These are phyloP conservation scores for Wallacemonas sp. DNA, from an alignment of 208 protist genomes.

Conservation along the genomic window DNA sequence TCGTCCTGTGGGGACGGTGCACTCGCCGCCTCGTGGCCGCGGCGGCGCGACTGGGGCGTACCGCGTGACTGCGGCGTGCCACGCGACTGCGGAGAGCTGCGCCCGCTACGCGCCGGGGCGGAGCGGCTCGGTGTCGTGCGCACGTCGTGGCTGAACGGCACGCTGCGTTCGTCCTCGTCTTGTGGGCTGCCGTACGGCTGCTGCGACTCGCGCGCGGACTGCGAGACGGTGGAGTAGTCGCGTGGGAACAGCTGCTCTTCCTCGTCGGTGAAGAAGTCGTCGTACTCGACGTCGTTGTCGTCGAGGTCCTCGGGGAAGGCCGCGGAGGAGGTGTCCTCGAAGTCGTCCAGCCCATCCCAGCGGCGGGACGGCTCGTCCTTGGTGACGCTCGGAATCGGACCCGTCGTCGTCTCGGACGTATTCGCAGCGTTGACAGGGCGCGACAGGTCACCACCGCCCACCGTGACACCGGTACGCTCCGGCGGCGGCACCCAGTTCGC, in stretches of 20 bases:
- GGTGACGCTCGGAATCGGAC: slow-evolving; percentile 18
- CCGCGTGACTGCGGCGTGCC: neutral
- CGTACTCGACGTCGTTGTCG: slow-evolving; percentile 40
- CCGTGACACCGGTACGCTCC: slow-evolving; percentile 20
- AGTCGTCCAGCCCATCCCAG: slow-evolving; percentile 59
- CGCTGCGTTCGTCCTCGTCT: slow-evolving; percentile 24
- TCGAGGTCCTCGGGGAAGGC: slow-evolving; percentile 27
- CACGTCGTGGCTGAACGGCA: slow-evolving; percentile 16
- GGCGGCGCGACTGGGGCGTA: slow-evolving; percentile 17
- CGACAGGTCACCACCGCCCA: slow-evolving; percentile 5
- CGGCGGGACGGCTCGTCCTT: slow-evolving; percentile 27
- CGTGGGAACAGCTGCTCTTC: slow-evolving; percentile 44
- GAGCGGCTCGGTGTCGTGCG: neutral
- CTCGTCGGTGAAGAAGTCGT: slow-evolving; percentile 62
- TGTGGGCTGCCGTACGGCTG: slow-evolving; percentile 22
- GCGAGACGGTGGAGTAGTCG: neutral
- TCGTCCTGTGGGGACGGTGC: slow-evolving; percentile 4
- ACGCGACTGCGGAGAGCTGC: neutral
- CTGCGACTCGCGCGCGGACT: slow-evolving; percentile 10
- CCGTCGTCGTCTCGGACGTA: slow-evolving; percentile 21
- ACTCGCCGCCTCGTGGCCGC: neutral
- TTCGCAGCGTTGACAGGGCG: neutral
- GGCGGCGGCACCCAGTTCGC: slow-evolving; percentile 43
- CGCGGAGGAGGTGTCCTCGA: slow-evolving; percentile 29
- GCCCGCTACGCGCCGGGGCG: neutral